Base-by-base conservation (phyloP, 345 rosid genomes). In the Gossypium sturtianum region DNA sequence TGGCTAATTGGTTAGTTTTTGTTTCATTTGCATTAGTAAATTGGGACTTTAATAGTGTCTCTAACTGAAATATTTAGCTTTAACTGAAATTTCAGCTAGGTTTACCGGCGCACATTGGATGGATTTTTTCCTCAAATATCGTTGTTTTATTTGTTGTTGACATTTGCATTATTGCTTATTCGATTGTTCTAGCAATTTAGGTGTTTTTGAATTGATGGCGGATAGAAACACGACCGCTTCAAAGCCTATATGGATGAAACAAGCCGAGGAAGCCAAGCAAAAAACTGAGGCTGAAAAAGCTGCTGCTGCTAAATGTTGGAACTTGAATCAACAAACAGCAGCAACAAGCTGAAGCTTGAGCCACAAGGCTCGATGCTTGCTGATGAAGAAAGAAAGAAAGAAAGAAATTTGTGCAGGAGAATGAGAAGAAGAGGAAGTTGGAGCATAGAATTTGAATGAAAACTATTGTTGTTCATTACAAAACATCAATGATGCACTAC, bases 171-270 rank as follows among this genome's bases (percentile, higher is more conserved):
- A 64, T 64, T n/a, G 69, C 27, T 64, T n/a, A 64, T 64, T 43
- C 7, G 41, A 34, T 34, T 34, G 41, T 59, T 59, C 25, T 41
- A 7, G 15, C 23, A 67, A 16, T 63, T 72, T 59, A 76, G 77
- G 70, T 17, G 41, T 17, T 20, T 57, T 72, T 45, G 41, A 27
- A 84, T 89, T 17, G 41, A 75, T 75, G 96, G 96, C 88, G 74
- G 93, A 89, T 56, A 86, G 88, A 51, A 79, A 70, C 54, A 74
- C 67, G 61, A 63, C 71, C 54, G 82, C 79, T 47, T 74, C 74
- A 53, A 95, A 93, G 76, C 91, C 99, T 51, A 83, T 90, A 77
- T 93, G 99, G 99, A 82, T 91, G 90, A 95, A 95, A 79, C 98
- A 93, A 69, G 99, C 98, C 2, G 99, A 91, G 79, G 99, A 91